phyloP scores from a whole-genome alignment of 2,329 filamentous ascomycete genomes.

The Colletotrichum falcatum region DNA sequence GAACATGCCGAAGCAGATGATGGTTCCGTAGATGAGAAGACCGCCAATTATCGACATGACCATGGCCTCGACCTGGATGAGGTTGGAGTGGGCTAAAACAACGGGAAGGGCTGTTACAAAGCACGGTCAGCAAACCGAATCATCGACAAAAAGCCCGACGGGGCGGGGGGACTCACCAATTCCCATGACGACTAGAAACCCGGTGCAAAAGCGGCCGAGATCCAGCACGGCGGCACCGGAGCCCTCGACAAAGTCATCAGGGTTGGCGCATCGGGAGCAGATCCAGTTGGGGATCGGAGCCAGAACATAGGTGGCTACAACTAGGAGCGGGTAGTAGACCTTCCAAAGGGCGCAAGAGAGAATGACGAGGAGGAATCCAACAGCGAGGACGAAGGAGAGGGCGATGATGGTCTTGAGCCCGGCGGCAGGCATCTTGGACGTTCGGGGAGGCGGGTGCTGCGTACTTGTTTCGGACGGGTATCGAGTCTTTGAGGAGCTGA shows the following conservation, averaged over 20 bases:
- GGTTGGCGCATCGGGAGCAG: conserved; percentile 86
- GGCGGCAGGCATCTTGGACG: conserved; percentile 74
- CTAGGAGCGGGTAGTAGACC: conserved; percentile 93
- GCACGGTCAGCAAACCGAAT: conserved; percentile 24
- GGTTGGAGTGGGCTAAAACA: conserved; percentile 85
- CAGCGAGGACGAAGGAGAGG: conserved; percentile 97
- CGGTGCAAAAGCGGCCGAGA: conserved; percentile 92
- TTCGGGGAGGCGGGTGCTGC: conserved; percentile 1
- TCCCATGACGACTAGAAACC: conserved; percentile 97
- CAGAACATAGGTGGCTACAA: conserved; percentile 94
- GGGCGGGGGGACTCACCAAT: conserved; percentile 76
- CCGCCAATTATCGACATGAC: conserved; percentile 95
- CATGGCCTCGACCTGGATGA: conserved; percentile 88
- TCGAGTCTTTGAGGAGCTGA: conserved; percentile 15
- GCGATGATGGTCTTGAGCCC: conserved; percentile 99
- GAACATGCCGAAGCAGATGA: conserved; percentile 98
- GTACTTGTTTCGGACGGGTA: conserved; percentile 37
- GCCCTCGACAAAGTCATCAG: conserved; percentile 94
- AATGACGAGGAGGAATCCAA: conserved; percentile 98
- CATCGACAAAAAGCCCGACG: too few relatives aligned
- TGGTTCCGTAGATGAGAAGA: conserved; percentile 95
- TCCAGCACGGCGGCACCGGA: conserved; percentile 88
- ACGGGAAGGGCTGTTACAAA: conserved; percentile 78
- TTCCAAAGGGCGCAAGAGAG: conserved; percentile 96
- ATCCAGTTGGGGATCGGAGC: conserved; percentile 98